phyloP scores from a whole-genome alignment of 306 rosid genomes.

The Parietaria judaica region DNA sequence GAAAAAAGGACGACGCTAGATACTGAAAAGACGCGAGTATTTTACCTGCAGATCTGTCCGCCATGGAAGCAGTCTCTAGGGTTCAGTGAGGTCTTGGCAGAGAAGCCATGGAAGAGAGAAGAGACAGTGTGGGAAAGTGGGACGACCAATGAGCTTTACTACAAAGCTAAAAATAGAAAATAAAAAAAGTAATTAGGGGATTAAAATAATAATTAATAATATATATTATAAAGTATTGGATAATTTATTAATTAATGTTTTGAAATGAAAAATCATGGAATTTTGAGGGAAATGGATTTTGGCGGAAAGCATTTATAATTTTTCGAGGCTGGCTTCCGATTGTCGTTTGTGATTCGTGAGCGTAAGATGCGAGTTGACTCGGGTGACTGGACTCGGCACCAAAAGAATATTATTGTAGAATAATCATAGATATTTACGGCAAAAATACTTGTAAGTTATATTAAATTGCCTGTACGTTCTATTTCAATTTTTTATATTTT shows the following conservation, averaged over 20 bases:
- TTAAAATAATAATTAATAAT: conserved; percentile 7
- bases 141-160: conserved; percentile 25
- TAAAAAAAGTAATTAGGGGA: conserved; percentile 18
- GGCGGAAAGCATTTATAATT: background rate
- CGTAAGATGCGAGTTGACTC: background rate
- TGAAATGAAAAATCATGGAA: background rate
- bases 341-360: background rate
- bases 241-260: background rate
- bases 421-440: too few species aligned
- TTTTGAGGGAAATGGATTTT: background rate
- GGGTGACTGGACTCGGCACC: too few species aligned
- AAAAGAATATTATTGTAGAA: background rate
- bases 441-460: too few species aligned
- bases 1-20: background rate
- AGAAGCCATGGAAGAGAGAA: conserved; percentile 17
- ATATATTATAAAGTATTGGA: background rate
- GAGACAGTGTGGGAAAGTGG: background rate
- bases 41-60: conserved; percentile 42
- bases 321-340: background rate
- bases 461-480: too few species aligned
- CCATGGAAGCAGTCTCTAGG: conserved; percentile 31
- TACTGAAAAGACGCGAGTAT: background rate
- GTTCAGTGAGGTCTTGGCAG: conserved; percentile 15
- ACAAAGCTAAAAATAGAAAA: background rate
- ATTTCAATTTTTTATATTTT: too few species aligned